Percentiles rank a stretch among this genome's conserved stretches.
These are phyloP conservation scores for Leptodermis oblonga DNA, from an alignment of 257 asterid genomes.

Conservation along the genomic window DNA sequence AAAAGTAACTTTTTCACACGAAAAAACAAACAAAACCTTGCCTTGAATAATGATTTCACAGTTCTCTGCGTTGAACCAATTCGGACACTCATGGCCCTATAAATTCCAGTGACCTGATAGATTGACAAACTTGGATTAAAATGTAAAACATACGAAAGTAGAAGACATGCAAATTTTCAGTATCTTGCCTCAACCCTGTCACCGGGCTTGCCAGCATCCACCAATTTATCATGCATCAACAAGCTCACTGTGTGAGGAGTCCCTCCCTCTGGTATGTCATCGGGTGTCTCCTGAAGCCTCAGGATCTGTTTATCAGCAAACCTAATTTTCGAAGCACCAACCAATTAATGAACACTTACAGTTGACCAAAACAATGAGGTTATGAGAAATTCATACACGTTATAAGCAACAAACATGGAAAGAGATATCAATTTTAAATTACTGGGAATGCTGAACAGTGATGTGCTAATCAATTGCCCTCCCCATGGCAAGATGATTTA, in stretches of 20 bases:
- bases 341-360: not conserved
- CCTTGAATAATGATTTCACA: conserved; percentile 91
- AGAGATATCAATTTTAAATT: not conserved
- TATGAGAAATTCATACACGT: not conserved
- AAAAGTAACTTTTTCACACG: not conserved
- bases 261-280: conserved; percentile 98
- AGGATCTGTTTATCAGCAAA: conserved; percentile 98
- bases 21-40: conserved; percentile 23
- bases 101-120: conserved; percentile 89
- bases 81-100: conserved; percentile 94
- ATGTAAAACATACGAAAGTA: conserved; percentile 5
- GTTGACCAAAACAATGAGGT: not conserved
- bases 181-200: conserved; percentile 91
- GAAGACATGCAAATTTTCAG: not conserved
- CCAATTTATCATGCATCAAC: conserved; percentile 95
- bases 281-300: conserved; percentile 97
- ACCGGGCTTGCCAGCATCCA: conserved; percentile 97
- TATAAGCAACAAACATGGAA: not conserved
- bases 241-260: conserved; percentile 98
- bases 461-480: no score
- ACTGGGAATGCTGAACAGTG: not conserved
- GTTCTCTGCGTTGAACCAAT: conserved; percentile 95
- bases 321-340: conserved; percentile 29
- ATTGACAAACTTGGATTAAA: conserved; percentile 26
- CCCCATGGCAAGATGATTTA: not conserved